phyloP scores from a whole-genome alignment of 169 alveolate species.

The Eimeria praecox region DNA sequence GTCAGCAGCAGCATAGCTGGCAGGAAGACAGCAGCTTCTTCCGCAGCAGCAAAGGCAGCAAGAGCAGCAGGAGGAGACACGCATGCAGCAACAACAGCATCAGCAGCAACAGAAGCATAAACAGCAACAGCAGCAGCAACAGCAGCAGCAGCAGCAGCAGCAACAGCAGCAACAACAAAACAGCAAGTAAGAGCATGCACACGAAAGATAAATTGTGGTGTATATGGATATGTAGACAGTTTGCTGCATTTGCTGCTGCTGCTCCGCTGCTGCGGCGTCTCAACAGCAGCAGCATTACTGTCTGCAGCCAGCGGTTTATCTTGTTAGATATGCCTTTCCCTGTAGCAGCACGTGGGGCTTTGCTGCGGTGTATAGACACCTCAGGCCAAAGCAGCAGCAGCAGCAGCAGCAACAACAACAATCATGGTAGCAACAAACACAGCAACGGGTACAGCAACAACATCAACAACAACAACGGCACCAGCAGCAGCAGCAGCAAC shows the following conservation, averaged over 20 bases:
- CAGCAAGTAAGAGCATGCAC: neutral
- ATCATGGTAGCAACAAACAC: slow-evolving; percentile 42
- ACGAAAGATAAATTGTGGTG: neutral
- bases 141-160: slow-evolving; percentile 30
- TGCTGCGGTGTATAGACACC: slow-evolving; percentile 62
- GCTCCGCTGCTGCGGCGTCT: slow-evolving; percentile 58
- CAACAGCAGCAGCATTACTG: slow-evolving; percentile 34
- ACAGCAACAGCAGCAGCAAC: neutral
- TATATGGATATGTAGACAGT: slow-evolving; percentile 24
- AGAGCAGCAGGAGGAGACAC: neutral
- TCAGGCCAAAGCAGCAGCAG: neutral
- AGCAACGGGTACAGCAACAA: slow-evolving; percentile 22
- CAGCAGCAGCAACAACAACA: slow-evolving; percentile 1
- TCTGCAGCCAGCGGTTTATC: neutral
- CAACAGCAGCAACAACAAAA: slow-evolving; percentile 39
- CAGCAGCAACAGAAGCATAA: neutral
- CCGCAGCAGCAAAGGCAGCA: slow-evolving; percentile 4
- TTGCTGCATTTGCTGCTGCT: slow-evolving; percentile 11
- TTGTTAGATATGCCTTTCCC: slow-evolving; percentile 29
- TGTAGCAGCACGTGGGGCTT: slow-evolving; percentile 19
- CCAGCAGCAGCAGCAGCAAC: neutral
- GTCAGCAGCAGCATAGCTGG: slow-evolving; percentile 2
- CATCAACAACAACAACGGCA: neutral
- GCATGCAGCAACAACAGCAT: neutral
- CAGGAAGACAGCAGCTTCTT: neutral